Evolutionary conservation across 805 yeast genomes (phyloP).

Genomic region (Wickerhamiella shivajii): DNA sequence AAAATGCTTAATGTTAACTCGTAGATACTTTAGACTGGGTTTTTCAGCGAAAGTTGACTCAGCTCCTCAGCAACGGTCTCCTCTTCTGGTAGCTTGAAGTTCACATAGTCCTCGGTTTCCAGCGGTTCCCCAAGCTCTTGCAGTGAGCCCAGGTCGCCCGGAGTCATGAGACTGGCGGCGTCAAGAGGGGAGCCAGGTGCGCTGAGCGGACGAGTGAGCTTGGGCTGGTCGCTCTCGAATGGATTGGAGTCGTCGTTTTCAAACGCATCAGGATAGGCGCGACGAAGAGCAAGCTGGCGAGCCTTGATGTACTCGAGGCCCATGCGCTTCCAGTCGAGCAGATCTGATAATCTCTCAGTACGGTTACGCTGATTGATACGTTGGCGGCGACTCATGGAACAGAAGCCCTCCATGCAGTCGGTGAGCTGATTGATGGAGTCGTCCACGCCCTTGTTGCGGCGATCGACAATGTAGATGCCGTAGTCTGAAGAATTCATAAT

Average conservation of each 20-base stretch:
- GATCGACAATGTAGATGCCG: conserved; percentile 92
- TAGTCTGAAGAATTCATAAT: conserved; percentile 90
- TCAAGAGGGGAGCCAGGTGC: conserved; percentile 96
- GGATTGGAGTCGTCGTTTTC: conserved; percentile 24
- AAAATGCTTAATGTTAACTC: not conserved
- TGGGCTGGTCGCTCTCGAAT: conserved; percentile 27
- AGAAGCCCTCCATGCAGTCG: conserved; percentile 78
- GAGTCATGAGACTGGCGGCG: conserved; percentile 70
- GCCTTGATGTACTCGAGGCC: conserved; percentile 94
- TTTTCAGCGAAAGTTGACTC: conserved; percentile 26
- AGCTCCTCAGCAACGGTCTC: conserved; percentile 24
- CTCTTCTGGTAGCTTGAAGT: conserved; percentile 29
- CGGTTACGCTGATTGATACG: conserved; percentile 95
- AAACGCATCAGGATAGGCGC: conserved; percentile 86
- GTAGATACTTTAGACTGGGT: conserved; percentile 18
- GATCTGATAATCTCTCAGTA: conserved; percentile 83
- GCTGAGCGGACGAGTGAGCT: conserved; percentile 79
- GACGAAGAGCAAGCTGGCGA: conserved; percentile 73
- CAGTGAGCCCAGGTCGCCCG: conserved; percentile 93
- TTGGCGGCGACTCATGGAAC: conserved; percentile 83
- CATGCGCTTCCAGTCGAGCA: conserved; percentile 96
- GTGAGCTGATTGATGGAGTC: conserved; percentile 85
- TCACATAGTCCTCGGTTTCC: conserved; percentile 57
- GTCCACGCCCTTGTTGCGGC: conserved; percentile 82
- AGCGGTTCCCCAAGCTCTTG: conserved; percentile 71